Evolutionary conservation across 2,329 filamentous ascomycete species (phyloP), one percentile per base, ranked within the genome.

Genomic region (Corynespora cassiicola): DNA sequence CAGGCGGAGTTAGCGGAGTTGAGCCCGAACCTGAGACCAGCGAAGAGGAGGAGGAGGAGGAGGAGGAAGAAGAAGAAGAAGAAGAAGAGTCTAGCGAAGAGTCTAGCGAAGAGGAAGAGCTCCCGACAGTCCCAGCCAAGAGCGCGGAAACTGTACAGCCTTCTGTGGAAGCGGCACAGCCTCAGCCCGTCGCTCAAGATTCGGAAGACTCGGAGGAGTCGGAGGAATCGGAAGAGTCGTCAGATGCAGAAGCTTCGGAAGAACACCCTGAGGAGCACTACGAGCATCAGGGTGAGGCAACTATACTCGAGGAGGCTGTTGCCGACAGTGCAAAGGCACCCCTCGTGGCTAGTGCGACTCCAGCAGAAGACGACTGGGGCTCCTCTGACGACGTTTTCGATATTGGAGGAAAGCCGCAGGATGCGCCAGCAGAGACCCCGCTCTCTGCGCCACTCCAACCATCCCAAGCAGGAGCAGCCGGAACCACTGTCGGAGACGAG

Each of bases 211-310:
- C 18, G 7, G 29, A 21, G 11, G 28, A 32, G n/a, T n/a, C n/a
- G n/a, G n/a, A 28, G 4, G 15, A 16, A n/a, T 32, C 31, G 17
- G 1, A 7, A 19, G 45, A 52, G n/a, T 23, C 31, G 3, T 31
- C 34, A 6, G 31, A 45, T 26, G 22, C 22, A 10, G 39, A 39
- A 28, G 21, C 23, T 8, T 25, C 45, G 2, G 50, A 51, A 16
- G 52, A 55, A 21, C 53, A 53, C 15, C 48, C 54, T 9, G 61
- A 61, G 21, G 62, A 62, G 21, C 54, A 68, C 25, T 77, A 77
- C 47, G 74, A 76, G 39, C 69, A 73, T 42, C 74, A 78, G 40
- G 69, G 74, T 25, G 70, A 74, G 32, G 59, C 59, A 0, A 72
- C 73, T 4, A 58, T 70, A 7, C 53, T 76, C 47, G 74, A 76